Percentiles rank a stretch among this genome's conserved stretches.
phyloP scores from a whole-genome alignment of 176 grass and related monocot genomes.

The Carex parvula region DNA sequence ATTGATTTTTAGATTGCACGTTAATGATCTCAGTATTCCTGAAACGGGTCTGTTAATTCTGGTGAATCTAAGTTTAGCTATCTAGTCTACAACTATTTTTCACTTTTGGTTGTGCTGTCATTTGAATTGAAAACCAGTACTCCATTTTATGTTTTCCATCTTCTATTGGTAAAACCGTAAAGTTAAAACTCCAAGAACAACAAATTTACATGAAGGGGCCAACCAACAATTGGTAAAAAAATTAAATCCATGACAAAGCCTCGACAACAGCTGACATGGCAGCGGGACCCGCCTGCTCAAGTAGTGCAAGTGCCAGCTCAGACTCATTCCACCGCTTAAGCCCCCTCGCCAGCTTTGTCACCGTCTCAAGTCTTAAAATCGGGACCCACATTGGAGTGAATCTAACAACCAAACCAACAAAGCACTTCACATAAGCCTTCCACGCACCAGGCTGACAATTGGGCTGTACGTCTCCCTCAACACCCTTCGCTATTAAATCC shows the following conservation, averaged over 20 bases:
- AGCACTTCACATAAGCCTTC: constrained; percentile 23
- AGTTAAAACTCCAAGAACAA: background rate
- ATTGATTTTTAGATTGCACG: too few relatives aligned
- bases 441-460: constrained; percentile 17
- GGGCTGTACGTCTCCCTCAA: constrained; percentile 3
- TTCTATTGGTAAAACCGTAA: background rate
- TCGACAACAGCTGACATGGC: constrained; percentile 23
- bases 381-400: constrained; percentile 8
- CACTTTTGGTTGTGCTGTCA: background rate
- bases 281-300: constrained; percentile 20
- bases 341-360: constrained; percentile 14
- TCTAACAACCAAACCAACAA: constrained; percentile 13
- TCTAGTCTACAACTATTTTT: background rate
- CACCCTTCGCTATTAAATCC: background rate
- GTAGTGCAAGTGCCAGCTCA: constrained; percentile 14
- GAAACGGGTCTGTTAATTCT: background rate
- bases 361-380: constrained; percentile 2
- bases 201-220: background rate
- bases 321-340: constrained; percentile 28
- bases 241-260: constrained; percentile 9
- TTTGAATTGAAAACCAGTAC: background rate
- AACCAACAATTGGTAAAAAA: background rate
- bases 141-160: background rate
- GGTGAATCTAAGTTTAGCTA: background rate
- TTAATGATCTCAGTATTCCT: background rate